phyloP scores from a whole-genome alignment of 2,329 filamentous ascomycete genomes.

The Aaosphaeria pasadenensis region DNA sequence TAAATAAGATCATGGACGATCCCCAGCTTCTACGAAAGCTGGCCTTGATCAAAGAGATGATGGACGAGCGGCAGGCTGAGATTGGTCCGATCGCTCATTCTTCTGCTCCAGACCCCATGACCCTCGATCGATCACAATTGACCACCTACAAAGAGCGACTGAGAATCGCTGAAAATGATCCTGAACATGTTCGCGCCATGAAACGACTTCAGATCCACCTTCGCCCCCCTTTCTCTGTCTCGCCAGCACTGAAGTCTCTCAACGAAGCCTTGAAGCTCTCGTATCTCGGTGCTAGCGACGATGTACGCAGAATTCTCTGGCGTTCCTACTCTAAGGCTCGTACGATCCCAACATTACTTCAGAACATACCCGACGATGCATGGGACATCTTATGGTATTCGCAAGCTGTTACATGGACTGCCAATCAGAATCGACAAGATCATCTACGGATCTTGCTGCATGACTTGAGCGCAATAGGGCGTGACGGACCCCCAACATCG shows the following conservation, averaged over 20 bases:
- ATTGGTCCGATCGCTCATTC: constrained; percentile 7
- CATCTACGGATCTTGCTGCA: constrained; percentile 25
- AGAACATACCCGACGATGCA: constrained; percentile 30
- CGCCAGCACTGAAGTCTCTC: constrained; percentile 28
- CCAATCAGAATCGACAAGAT: constrained; percentile 29
- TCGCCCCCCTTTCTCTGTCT: constrained; percentile 28
- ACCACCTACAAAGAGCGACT: constrained; percentile 24
- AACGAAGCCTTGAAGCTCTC: constrained; percentile 34
- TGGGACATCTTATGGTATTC: constrained; percentile 40
- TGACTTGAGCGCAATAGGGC: constrained; percentile 30
- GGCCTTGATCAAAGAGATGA: constrained; percentile 23
- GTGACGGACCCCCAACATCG: constrained; percentile 33
- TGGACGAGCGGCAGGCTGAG: constrained; percentile 12
- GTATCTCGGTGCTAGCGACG: constrained; percentile 35
- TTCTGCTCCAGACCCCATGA: constrained; percentile 27
- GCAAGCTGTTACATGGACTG: constrained; percentile 34
- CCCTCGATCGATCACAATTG: constrained; percentile 18
- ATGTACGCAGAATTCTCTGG: constrained; percentile 34
- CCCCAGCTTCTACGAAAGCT: constrained; percentile 33
- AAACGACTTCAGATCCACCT: constrained; percentile 23
- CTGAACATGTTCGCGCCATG: constrained; percentile 28
- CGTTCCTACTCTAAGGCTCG: constrained; percentile 32
- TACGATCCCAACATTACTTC: constrained; percentile 27
- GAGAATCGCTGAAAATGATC: constrained; percentile 19
- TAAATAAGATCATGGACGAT: constrained; percentile 33